These are phyloP conservation scores for Tolypocladium ophioglossoides DNA, from an alignment of 2,329 filamentous ascomycete species.

Conservation along the genomic window DNA sequence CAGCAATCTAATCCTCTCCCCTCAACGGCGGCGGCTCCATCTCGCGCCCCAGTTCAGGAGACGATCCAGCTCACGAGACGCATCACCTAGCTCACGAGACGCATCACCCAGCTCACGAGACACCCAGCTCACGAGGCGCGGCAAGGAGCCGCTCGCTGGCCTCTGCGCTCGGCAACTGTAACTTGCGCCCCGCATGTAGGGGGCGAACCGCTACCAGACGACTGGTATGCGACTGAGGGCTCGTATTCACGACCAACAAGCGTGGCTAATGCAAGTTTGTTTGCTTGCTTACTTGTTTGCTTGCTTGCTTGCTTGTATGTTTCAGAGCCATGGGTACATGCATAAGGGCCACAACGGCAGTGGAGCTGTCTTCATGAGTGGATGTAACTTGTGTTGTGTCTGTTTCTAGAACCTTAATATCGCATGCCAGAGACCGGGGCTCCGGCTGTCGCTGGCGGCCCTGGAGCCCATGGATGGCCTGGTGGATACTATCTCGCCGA, in stretches of 20 bases:
- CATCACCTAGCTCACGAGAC: too few relatives aligned
- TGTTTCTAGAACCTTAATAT: constrained; percentile 82
- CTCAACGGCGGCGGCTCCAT: constrained; percentile 26
- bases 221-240: constrained; percentile 73
- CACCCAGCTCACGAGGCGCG: constrained; percentile 55
- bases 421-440: constrained; percentile 60
- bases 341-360: constrained; percentile 74
- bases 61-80: too few relatives aligned
- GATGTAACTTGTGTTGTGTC: constrained; percentile 63
- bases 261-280: not conserved
- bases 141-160: constrained; percentile 64
- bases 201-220: constrained; percentile 70
- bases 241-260: constrained; percentile 19
- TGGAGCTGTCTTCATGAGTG: constrained; percentile 72
- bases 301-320: too few relatives aligned
- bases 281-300: constrained; percentile 3
- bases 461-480: constrained; percentile 65
- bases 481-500: constrained; percentile 78
- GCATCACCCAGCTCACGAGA: too few relatives aligned
- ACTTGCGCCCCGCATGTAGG: constrained; percentile 67
- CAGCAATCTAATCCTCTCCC: not conserved
- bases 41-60: too few relatives aligned
- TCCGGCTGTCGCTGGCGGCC: constrained; percentile 57
- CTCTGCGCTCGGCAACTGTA: constrained; percentile 66
- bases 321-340: constrained; percentile 65